Evolutionary conservation across 2,329 filamentous ascomycete genomes (phyloP).

Genomic region (Pyricularia sp.): DNA sequence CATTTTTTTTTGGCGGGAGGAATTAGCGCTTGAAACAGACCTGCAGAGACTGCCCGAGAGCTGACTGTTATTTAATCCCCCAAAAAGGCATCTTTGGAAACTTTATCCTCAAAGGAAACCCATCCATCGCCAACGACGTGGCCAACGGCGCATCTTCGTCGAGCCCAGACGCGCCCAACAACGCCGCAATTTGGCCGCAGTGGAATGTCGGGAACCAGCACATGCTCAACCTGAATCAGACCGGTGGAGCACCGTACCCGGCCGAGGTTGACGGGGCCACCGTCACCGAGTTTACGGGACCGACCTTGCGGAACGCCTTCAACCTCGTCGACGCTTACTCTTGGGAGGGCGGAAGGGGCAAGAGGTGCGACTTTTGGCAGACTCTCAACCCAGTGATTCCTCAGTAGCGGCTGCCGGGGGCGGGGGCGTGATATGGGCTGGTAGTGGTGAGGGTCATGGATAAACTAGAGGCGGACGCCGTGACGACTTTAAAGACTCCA

Average conservation of each 20-base stretch:
- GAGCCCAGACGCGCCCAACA: constrained; percentile 5
- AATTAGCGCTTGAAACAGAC: too few species aligned
- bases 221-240: constrained; percentile 15
- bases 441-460: too few species aligned
- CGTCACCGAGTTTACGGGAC: constrained; percentile 11
- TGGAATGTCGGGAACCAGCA: constrained; percentile 8
- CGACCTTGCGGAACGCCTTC: constrained; percentile 12
- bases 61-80: too few species aligned
- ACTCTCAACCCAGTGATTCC: neutral
- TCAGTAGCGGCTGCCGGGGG: neutral
- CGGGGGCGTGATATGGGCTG: too few species aligned
- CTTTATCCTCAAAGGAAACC: constrained; percentile 3
- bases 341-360: constrained; percentile 16
- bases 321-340: constrained; percentile 9
- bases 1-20: neutral
- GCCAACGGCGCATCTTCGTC: constrained; percentile 1
- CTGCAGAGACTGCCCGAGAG: too few species aligned
- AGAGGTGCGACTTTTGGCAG: constrained; percentile 13
- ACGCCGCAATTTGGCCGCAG: constrained; percentile 12
- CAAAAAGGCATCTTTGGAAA: constrained; percentile 2
- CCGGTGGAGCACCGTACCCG: constrained; percentile 12
- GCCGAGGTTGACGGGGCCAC: constrained; percentile 6
- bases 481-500: too few species aligned
- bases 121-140: neutral
- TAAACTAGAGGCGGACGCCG: too few species aligned